A percentile compares a stretch with the other conserved stretches of the same genome.
Evolutionary conservation across 2,329 filamentous ascomycete genomes (phyloP).

Genomic region (Cordyceps fumosorosea): DNA sequence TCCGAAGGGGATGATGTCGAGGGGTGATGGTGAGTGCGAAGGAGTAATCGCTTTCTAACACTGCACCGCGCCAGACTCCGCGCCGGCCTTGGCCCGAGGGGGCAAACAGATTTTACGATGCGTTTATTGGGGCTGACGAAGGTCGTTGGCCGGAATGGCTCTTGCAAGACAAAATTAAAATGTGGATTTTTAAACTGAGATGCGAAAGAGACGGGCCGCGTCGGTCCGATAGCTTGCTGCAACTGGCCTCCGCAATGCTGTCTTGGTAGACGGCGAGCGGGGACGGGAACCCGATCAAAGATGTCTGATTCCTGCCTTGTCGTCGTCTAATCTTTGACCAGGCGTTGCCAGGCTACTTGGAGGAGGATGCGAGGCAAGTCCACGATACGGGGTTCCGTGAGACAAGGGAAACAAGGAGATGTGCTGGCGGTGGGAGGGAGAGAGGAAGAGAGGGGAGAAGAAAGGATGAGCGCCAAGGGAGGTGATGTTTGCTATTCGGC

Average conservation of each 20-base stretch:
- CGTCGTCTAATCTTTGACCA: too few relatives aligned
- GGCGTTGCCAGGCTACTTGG: neutral
- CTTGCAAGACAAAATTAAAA: neutral
- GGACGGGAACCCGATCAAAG: too few relatives aligned
- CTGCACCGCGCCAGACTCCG: too few relatives aligned
- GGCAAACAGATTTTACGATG: neutral
- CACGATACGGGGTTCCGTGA: neutral
- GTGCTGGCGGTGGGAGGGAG: neutral
- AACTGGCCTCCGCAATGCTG: too few relatives aligned
- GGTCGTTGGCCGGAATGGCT: too few relatives aligned
- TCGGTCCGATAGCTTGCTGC: too few relatives aligned
- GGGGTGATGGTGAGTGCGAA: neutral
- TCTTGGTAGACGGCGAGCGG: too few relatives aligned
- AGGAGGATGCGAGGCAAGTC: neutral
- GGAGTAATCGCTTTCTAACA: neutral
- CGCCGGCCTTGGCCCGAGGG: neutral
- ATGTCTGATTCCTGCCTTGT: too few relatives aligned
- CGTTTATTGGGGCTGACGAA: neutral
- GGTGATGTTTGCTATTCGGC: neutral
- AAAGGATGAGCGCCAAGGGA: neutral
- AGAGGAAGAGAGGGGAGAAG: neutral
- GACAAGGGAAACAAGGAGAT: neutral
- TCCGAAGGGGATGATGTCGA: neutral
- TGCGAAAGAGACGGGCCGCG: too few relatives aligned
- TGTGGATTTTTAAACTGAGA: neutral